Percentiles rank a stretch among this genome's conserved stretches.
Conservation (phyloP, 2,329 filamentous ascomycete genomes). For the Aureobasidium zeae region DNA sequence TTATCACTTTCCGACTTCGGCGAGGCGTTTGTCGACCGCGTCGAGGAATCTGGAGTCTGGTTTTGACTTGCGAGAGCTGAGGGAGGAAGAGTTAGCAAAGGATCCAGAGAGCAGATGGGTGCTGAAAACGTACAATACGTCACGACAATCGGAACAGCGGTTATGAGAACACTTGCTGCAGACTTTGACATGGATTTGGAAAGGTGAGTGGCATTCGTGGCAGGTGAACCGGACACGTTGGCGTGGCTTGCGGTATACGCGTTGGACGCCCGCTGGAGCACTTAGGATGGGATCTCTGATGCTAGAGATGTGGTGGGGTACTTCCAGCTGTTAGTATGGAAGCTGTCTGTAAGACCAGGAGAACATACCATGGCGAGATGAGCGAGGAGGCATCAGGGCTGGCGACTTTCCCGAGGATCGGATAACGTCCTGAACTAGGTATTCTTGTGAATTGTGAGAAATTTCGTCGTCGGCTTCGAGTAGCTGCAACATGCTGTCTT, state of each 20-base stretch:
- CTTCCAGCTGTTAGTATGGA: neutral
- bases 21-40: conserved; percentile 6
- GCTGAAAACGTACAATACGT: conserved; percentile 37
- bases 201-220: conserved; percentile 53
- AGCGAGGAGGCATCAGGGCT: conserved; percentile 1
- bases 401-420: too few relatives aligned
- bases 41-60: conserved; percentile 1
- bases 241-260: conserved; percentile 38
- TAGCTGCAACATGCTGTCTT: neutral
- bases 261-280: conserved; percentile 19
- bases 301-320: neutral
- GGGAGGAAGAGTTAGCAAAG: neutral
- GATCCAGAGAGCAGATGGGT: neutral
- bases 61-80: conserved; percentile 1
- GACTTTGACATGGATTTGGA: conserved; percentile 40
- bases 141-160: conserved; percentile 51
- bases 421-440: too few relatives aligned
- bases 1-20: neutral
- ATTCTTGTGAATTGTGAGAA: too few relatives aligned
- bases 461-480: conserved; percentile 8
- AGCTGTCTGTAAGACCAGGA: neutral
- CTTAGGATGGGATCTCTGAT: conserved; percentile 7
- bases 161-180: conserved; percentile 54
- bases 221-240: conserved; percentile 44
- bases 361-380: conserved; percentile 4